Evolutionary conservation across 768 basidiomycete species (phyloP), one percentile per base, ranked within the genome.

Genomic region (Amyloporia xantha): DNA sequence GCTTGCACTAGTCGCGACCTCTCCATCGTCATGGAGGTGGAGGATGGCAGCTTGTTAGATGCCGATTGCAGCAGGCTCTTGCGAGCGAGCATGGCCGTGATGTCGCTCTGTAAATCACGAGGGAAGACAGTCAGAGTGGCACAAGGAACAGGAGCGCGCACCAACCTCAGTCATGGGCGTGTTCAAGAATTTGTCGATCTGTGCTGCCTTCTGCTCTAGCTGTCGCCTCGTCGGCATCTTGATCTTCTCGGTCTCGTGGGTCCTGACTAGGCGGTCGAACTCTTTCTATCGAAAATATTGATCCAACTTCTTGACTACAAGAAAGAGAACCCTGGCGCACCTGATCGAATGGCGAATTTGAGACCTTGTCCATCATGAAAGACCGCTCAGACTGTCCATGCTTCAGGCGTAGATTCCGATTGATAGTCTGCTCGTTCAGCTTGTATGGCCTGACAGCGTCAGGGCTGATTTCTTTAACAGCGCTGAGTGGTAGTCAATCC

Each of bases 71-170:
- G 47, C 23, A 61, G 54, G 35, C 69, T 76, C 66, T 85, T 91
- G 55, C 81, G 83, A 9, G 76, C 79, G 48, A 87, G 71, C 78
- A 86, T 90, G n/a, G 75, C 74, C n/a, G 70, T 71, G 54, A 97
- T 77, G 58, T 97, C 94, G 53, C 76, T 82, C 91, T 94, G 64
- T n/a, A n/a, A n/a, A n/a, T n/a, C n/a, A n/a, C n/a, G n/a, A n/a
- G 21, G 17, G 41, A 33, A 12, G 30, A n/a, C 26, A 33, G 20
- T 44, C 20, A 39, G 38, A 7, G 20, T 6, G 38, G 38, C 7
- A 39, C 15, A n/a, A 6, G 17, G 6, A 9, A 21, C 20, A 39
- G 38, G 17, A 10, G 38, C 38, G 38, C 7, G 20, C 38, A 7
- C 58, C 40, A 17, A 91, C 93, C 75, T 95, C 91, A 1, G 94